Base-by-base conservation (phyloP, 345 rosid genomes). In the Salix dunnii region DNA sequence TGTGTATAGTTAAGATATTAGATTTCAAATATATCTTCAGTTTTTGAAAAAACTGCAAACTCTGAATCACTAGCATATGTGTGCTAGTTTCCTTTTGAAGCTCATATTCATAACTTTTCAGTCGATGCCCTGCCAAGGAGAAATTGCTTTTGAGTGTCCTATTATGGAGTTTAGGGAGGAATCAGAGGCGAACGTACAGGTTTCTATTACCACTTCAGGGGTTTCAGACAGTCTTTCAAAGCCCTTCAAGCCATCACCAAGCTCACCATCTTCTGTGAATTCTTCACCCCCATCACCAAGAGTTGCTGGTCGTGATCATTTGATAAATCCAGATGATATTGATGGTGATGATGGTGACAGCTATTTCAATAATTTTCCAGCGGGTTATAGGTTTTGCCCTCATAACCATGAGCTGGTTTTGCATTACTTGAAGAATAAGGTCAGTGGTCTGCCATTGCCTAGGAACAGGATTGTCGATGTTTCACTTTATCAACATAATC, bases 311-410 rank as follows among this genome's bases (percentile, higher is more conserved):
- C 60, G 21, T 51, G 60, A 51, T 51, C 60, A 51, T 20, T 7
- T 51, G 23, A 51, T 18, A 51, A 18, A 51, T 51, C 60, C 20
- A 51, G 60, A 51, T 16, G 5, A 11, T 14, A 46, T 11, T 14
- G 1, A 60, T n/a, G 25, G 4, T 12, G 30, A 11, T 27, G 67
- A 20, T 28, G 40, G 25, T 12, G 65, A 48, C 11, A 20, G 6
- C 58, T 76, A 31, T 28, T 68, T 68, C 33, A 13, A 76, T 33
- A 30, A 38, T 7, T 68, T 77, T 7, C 79, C 79, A 23, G 16
- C 35, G 11, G 79, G 79, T 2, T 70, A 60, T 63, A 38, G 74
- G 63, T 77, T 77, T 23, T 2, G 21, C 42, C 79, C 75, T 16
- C 8, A 14, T 2, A 74, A 77, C 20, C 40, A 61, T 8, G 74